Percentiles rank a stretch among this genome's conserved stretches.
These are phyloP conservation scores for Acacia concinna DNA, from an alignment of 331 rosid species.

Conservation along the genomic window DNA sequence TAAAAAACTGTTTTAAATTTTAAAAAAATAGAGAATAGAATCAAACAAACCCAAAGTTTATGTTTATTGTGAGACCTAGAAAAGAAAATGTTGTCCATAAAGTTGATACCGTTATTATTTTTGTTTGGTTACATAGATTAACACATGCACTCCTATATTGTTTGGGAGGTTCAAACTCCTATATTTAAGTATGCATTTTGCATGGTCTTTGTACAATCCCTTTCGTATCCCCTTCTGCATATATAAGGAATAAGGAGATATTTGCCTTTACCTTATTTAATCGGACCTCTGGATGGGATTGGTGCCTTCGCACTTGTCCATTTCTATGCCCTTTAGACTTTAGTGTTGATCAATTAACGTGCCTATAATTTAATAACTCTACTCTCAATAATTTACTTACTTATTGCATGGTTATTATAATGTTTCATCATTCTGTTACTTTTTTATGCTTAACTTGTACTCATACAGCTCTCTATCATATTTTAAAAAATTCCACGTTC, in stretches of 20 bases:
- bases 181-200: not conserved
- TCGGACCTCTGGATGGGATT: not conserved
- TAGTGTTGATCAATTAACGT: not conserved
- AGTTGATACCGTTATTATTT: not conserved
- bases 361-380: not conserved
- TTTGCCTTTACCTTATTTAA: not conserved
- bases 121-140: too few relatives aligned
- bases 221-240: not conserved
- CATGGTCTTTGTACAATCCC: not conserved
- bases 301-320: not conserved
- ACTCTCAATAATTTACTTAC: not conserved
- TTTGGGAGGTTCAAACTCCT: too few relatives aligned
- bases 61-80: not conserved
- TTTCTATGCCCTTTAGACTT: not conserved
- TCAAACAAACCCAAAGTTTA: too few relatives aligned
- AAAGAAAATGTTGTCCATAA: not conserved
- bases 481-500: not conserved
- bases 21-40: too few relatives aligned
- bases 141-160: not conserved
- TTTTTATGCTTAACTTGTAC: not conserved
- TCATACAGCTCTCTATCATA: not conserved
- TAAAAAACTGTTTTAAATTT: too few relatives aligned
- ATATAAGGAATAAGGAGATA: not conserved
- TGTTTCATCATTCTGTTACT: not conserved
- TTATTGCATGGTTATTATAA: not conserved